A percentile compares a stretch with the other conserved stretches of the same genome.
phyloP scores from a whole-genome alignment of 106 monocot species.

The Posidonia australis region DNA sequence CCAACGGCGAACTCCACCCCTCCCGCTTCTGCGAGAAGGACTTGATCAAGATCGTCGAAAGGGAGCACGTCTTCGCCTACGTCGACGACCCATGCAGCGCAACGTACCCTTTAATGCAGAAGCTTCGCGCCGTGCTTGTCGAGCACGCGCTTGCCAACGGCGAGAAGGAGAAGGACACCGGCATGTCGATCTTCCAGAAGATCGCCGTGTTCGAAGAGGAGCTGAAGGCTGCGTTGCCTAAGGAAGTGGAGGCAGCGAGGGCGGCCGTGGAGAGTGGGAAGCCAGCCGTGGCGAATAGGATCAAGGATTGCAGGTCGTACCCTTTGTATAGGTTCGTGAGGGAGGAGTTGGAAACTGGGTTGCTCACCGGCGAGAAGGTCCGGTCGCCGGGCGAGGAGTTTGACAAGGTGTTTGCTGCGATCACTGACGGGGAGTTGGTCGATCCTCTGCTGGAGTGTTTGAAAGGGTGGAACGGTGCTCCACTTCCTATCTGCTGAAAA shows the following conservation, averaged over 20 bases:
- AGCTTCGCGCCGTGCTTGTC: conserved; percentile 18
- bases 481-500: conserved; percentile 13
- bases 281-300: conserved; percentile 27
- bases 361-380: conserved; percentile 24
- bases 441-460: conserved; percentile 22
- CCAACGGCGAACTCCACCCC: conserved; percentile 61
- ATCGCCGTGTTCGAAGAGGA: conserved; percentile 22
- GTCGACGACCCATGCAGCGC: conserved; percentile 19
- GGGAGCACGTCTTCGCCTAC: conserved; percentile 36
- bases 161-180: conserved; percentile 14
- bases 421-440: conserved; percentile 2
- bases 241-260: conserved; percentile 21
- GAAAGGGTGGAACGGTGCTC: conserved; percentile 17
- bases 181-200: conserved; percentile 22
- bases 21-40: conserved; percentile 95
- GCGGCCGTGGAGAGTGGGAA: conserved; percentile 10
- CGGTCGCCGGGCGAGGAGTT: conserved; percentile 24
- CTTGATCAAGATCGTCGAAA: conserved; percentile 59
- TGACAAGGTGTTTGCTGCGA: conserved; percentile 20
- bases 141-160: conserved; percentile 19
- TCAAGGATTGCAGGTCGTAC: conserved; percentile 29
- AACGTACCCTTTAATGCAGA: conserved; percentile 21
- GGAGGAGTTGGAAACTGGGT: conserved; percentile 18
- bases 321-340: conserved; percentile 24
- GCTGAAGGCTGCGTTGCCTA: conserved; percentile 9